phyloP scores from a whole-genome alignment of 2,329 filamentous ascomycete genomes.

The Monilinia polystroma region DNA sequence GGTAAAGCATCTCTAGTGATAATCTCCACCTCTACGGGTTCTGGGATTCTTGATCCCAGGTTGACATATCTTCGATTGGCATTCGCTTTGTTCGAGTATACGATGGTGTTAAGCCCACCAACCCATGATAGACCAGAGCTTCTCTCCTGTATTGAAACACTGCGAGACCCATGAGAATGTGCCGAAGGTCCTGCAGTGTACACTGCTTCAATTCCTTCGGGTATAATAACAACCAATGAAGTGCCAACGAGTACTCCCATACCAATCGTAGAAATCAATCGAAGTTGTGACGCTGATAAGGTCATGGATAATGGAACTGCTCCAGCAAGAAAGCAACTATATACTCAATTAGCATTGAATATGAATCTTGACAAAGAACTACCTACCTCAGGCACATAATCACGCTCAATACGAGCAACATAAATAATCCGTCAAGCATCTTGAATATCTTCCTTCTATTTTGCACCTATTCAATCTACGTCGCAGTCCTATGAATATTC shows the following conservation, averaged over 20 bases:
- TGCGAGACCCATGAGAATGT: conserved; percentile 32
- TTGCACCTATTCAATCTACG: conserved; percentile 4
- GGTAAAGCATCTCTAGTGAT: conserved; percentile 11
- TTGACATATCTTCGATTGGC: background rate
- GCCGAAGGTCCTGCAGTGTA: conserved; percentile 55
- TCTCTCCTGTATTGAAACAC: conserved; percentile 23
- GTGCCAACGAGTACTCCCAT: conserved; percentile 94
- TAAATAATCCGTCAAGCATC: conserved; percentile 42
- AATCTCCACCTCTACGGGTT: background rate
- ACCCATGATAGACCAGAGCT: conserved; percentile 30
- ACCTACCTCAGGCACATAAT: conserved; percentile 63
- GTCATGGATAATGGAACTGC: conserved; percentile 86
- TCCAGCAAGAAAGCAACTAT: conserved; percentile 89
- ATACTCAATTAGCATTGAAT: background rate
- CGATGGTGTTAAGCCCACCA: conserved; percentile 27
- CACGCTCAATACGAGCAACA: conserved; percentile 43
- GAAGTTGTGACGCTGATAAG: conserved; percentile 80
- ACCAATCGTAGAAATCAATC: conserved; percentile 86
- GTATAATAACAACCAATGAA: conserved; percentile 94
- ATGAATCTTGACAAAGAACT: conserved; percentile 38
- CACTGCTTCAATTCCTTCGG: conserved; percentile 90
- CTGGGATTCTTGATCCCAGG: background rate
- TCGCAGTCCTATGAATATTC: conserved; percentile 11
- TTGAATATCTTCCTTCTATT: conserved; percentile 24
- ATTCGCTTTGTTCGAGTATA: conserved; percentile 24